These are phyloP conservation scores for Ophiocytium majus DNA, from an alignment of 352 stramenopile species.

Conservation along the genomic window DNA sequence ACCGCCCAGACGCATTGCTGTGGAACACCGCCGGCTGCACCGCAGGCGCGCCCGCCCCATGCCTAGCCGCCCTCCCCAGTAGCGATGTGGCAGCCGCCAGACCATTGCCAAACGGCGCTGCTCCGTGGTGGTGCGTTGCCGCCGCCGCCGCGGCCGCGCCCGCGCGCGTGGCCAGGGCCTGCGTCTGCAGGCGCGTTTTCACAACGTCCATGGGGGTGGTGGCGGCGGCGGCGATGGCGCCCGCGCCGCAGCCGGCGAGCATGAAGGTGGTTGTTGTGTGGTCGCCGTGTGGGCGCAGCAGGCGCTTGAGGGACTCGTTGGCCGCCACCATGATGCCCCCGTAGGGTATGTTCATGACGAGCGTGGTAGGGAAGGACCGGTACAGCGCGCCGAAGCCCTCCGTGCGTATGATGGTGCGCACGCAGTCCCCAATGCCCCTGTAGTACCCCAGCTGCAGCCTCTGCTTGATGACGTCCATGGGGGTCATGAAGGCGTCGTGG, in stretches of 20 bases:
- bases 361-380: constrained; percentile 85
- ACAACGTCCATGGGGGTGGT: constrained; percentile 97
- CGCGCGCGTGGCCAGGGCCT: constrained; percentile 24
- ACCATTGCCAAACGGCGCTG: not conserved
- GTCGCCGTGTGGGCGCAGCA: constrained; percentile 68
- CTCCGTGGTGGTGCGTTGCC: not conserved
- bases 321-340: constrained; percentile 95
- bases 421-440: constrained; percentile 78
- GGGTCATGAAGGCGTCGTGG: constrained; percentile 97
- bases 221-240: constrained; percentile 79
- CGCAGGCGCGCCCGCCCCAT: not conserved
- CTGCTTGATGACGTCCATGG: constrained; percentile 98
- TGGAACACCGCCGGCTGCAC: constrained; percentile 37
- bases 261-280: constrained; percentile 85
- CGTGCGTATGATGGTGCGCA: constrained; percentile 64
- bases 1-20: constrained; percentile 40
- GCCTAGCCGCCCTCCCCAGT: not conserved
- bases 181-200: constrained; percentile 79
- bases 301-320: constrained; percentile 92
- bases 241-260: constrained; percentile 83
- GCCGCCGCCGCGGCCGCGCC: too few species aligned
- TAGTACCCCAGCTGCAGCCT: constrained; percentile 98
- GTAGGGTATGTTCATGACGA: constrained; percentile 98
- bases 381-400: constrained; percentile 64
- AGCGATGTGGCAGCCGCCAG: not conserved